Conservation (phyloP, 805 yeast genomes). For the Candida incommunis region DNA sequence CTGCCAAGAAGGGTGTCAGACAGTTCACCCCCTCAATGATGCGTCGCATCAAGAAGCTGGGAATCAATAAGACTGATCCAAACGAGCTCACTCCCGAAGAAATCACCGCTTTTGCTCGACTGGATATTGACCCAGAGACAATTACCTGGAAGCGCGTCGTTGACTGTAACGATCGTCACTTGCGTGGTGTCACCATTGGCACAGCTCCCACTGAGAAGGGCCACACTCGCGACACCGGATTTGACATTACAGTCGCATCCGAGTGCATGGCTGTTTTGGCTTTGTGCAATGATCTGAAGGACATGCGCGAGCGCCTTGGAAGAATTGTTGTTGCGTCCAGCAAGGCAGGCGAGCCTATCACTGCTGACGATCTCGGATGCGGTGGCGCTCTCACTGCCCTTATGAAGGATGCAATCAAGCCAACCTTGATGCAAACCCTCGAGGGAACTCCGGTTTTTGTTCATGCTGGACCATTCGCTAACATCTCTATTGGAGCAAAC, state of each 20-base stretch:
- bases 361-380: constrained; percentile 87
- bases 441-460: constrained; percentile 97
- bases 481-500: constrained; percentile 92
- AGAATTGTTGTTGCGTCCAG: constrained; percentile 80
- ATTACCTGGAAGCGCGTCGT: constrained; percentile 89
- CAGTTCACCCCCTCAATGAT: constrained; percentile 67
- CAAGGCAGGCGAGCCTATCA: constrained; percentile 61
- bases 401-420: constrained; percentile 90
- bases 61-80: constrained; percentile 64
- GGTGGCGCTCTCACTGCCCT: constrained; percentile 94
- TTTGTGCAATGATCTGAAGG: constrained; percentile 58
- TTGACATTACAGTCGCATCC: constrained; percentile 92
- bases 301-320: constrained; percentile 80
- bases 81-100: constrained; percentile 68
- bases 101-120: constrained; percentile 56
- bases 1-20: constrained; percentile 65
- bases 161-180: constrained; percentile 85
- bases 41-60: constrained; percentile 62
- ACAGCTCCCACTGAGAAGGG: constrained; percentile 90
- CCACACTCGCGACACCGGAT: constrained; percentile 72
- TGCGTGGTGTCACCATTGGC: constrained; percentile 81
- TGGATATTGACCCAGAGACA: constrained; percentile 79
- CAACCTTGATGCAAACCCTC: constrained; percentile 90
- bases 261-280: constrained; percentile 96
- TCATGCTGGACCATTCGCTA: constrained; percentile 98